Evolutionary conservation across 2,329 filamentous ascomycete genomes (phyloP).

Genomic region (Penicillium sp.): DNA sequence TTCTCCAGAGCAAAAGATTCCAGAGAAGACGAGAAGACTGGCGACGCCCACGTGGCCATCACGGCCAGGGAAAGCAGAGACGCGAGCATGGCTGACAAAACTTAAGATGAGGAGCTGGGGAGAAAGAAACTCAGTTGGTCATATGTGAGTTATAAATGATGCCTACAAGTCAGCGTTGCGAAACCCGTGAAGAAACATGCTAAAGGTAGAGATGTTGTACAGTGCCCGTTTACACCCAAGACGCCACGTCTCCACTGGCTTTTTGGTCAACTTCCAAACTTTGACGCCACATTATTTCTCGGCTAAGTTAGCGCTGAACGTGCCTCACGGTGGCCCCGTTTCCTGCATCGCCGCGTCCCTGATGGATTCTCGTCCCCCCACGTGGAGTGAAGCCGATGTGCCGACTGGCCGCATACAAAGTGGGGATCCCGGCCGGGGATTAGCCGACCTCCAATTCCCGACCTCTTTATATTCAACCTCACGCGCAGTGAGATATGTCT

Average conservation of each 20-base stretch:
- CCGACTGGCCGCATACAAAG: constrained; percentile 8
- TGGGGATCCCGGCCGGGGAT: not conserved
- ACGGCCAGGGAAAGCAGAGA: not conserved
- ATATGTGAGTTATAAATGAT: too few species aligned
- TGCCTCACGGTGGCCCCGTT: not conserved
- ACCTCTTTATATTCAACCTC: not conserved
- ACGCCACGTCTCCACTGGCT: too few species aligned
- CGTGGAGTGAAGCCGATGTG: constrained; percentile 10
- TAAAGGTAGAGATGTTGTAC: too few species aligned
- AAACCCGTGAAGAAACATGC: too few species aligned
- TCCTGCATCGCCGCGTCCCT: too few species aligned
- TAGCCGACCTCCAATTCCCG: not conserved
- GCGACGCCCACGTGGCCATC: not conserved
- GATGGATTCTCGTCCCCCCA: constrained; percentile 1
- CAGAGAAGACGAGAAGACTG: constrained; percentile 18
- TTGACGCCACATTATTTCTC: not conserved
- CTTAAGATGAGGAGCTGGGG: not conserved
- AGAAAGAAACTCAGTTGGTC: not conserved
- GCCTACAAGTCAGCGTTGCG: too few species aligned
- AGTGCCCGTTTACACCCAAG: too few species aligned
- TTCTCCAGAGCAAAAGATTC: constrained; percentile 44
- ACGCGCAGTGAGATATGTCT: too few species aligned
- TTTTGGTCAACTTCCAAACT: too few species aligned
- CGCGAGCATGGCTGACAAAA: not conserved
- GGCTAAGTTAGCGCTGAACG: not conserved